phyloP scores from a whole-genome alignment of 2,329 filamentous ascomycete genomes.

The Tolypocladium nubicola region DNA sequence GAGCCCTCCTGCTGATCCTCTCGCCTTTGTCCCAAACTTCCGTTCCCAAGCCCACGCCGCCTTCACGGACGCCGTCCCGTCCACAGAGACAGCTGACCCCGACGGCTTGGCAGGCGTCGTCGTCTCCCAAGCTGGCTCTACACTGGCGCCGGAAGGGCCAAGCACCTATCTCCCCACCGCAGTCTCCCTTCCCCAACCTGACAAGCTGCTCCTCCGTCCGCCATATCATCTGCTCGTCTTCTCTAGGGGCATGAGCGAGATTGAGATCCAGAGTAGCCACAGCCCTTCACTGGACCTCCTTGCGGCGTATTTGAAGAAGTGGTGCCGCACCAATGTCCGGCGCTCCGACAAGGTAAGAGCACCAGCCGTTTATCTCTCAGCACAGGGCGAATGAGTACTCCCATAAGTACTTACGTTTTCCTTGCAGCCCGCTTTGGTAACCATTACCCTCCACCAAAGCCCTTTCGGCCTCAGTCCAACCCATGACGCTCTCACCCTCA shows the following conservation, averaged over 20 bases:
- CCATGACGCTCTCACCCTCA: slow-evolving; percentile 31
- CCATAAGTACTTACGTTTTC: neutral
- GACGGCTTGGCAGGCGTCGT: slow-evolving; percentile 8
- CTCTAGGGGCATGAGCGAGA: slow-evolving; percentile 10
- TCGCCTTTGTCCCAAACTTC: neutral
- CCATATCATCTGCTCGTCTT: slow-evolving; percentile 36
- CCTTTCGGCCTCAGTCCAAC: slow-evolving; percentile 32
- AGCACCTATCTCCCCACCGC: slow-evolving; percentile 26
- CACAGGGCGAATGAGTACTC: neutral
- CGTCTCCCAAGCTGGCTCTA: neutral
- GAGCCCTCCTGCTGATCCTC: neutral
- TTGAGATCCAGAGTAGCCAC: slow-evolving; percentile 38
- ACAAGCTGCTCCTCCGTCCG: slow-evolving; percentile 33
- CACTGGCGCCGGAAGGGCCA: neutral
- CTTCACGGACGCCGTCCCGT: neutral
- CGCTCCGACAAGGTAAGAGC: slow-evolving; percentile 21
- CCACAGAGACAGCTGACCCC: neutral
- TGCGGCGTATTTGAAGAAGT: slow-evolving; percentile 34
- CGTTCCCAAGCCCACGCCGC: neutral
- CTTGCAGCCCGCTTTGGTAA: slow-evolving; percentile 28
- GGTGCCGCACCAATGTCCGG: slow-evolving; percentile 32
- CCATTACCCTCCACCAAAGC: slow-evolving; percentile 30
- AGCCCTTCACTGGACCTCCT: slow-evolving; percentile 32
- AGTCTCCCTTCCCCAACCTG: slow-evolving; percentile 30
- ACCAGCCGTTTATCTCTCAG: neutral